Percentiles rank a stretch among this genome's conserved stretches.
These are phyloP conservation scores for Draba incana DNA, from an alignment of 345 rosid genomes.

Conservation along the genomic window DNA sequence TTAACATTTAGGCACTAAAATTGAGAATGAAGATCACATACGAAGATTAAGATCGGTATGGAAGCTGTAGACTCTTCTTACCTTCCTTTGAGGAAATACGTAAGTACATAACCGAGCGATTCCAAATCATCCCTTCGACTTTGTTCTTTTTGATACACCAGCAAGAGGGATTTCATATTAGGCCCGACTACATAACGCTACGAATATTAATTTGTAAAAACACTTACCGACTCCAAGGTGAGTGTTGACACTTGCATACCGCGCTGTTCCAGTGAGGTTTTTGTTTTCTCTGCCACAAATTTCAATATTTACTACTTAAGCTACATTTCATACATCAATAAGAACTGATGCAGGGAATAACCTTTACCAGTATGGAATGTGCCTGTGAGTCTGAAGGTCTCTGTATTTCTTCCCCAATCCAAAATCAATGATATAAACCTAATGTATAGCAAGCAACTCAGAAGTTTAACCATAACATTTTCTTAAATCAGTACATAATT, in stretches of 20 bases:
- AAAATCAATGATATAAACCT: slow-evolving; percentile 76
- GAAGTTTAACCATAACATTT: neutral
- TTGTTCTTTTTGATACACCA: slow-evolving; percentile 56
- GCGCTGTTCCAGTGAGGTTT: slow-evolving; percentile 84
- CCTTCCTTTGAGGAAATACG: slow-evolving; percentile 87
- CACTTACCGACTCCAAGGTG: slow-evolving; percentile 76
- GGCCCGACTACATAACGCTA: neutral
- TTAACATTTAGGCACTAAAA: slow-evolving; percentile 5
- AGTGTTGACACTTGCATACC: slow-evolving; percentile 86
- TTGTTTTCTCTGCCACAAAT: slow-evolving; percentile 64
- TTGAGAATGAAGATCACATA: neutral
- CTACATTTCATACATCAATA: neutral
- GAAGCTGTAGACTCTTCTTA: slow-evolving; percentile 32
- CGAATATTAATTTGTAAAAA: neutral
- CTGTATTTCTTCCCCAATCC: slow-evolving; percentile 83
- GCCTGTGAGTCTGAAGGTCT: slow-evolving; percentile 84
- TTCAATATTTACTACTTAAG: neutral
- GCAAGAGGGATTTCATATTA: slow-evolving; percentile 9
- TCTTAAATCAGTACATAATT: neutral
- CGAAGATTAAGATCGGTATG: slow-evolving; percentile 16
- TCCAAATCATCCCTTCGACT: slow-evolving; percentile 89
- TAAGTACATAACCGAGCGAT: slow-evolving; percentile 78
- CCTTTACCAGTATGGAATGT: slow-evolving; percentile 70
- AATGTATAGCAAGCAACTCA: slow-evolving; percentile 3
- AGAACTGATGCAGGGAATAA: neutral